Evolutionary conservation across 2,329 filamentous ascomycete species (phyloP).

Genomic region (Cladosporium velox): DNA sequence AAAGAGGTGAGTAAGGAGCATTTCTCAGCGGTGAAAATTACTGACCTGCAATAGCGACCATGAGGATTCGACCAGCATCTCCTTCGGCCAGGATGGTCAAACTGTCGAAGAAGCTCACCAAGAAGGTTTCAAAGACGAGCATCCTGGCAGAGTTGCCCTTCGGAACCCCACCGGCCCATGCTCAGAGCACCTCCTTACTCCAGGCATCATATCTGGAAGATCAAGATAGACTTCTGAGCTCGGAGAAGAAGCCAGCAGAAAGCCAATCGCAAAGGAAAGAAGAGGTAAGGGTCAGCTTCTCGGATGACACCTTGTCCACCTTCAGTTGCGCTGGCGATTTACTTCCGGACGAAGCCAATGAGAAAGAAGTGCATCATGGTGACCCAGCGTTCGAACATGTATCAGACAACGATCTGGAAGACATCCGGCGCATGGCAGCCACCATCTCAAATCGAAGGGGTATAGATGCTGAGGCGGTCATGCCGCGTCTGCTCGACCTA

Average conservation of each 20-base stretch:
- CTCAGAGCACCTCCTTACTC: constrained; percentile 22
- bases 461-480: constrained; percentile 36
- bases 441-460: constrained; percentile 40
- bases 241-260: background rate
- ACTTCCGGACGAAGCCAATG: constrained; percentile 35
- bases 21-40: background rate
- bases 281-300: constrained; percentile 27
- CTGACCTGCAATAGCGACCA: constrained; percentile 33
- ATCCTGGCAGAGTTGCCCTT: constrained; percentile 36
- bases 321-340: constrained; percentile 40
- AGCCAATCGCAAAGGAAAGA: background rate
- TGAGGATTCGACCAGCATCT: constrained; percentile 33
- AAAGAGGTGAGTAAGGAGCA: constrained; percentile 32
- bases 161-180: constrained; percentile 36
- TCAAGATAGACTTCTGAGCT: constrained; percentile 18
- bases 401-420: constrained; percentile 35
- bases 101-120: constrained; percentile 43
- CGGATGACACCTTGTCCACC: constrained; percentile 37
- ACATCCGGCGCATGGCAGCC: constrained; percentile 39
- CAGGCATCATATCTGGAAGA: constrained; percentile 29
- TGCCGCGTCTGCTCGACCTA: constrained; percentile 39
- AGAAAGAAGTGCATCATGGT: constrained; percentile 6
- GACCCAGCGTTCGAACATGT: background rate
- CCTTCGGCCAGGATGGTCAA: constrained; percentile 43
- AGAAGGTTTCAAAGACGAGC: constrained; percentile 37